Percentiles rank a stretch among this genome's conserved stretches.
These are phyloP conservation scores for Vitis riparia DNA, from an alignment of 164 flowering plant genomes.

Conservation along the genomic window DNA sequence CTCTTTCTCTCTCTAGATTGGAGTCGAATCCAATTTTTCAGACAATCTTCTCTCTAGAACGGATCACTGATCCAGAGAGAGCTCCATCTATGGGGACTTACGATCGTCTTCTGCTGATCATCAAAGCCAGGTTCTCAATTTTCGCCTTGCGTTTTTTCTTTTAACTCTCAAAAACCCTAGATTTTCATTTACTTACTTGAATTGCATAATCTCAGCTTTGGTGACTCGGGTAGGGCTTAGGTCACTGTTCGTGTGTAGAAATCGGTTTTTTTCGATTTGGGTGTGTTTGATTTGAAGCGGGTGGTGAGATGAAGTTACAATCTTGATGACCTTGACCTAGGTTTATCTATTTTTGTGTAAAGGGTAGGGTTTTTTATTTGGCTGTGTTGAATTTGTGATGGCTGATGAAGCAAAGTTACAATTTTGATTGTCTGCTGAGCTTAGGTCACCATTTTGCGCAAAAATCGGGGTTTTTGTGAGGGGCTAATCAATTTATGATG, in stretches of 20 bases:
- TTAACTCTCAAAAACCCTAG: too few species aligned
- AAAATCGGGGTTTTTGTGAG: slow-evolving; percentile 4
- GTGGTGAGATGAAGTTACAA: not conserved
- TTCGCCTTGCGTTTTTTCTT: too few species aligned
- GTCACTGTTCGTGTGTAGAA: not conserved
- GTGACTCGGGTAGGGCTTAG: not conserved
- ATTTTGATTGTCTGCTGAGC: too few species aligned
- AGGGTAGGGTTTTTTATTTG: slow-evolving; percentile 4
- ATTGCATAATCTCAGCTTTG: too few species aligned
- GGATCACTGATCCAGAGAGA: too few species aligned
- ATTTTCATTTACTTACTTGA: too few species aligned
- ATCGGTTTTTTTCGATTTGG: slow-evolving; percentile 2
- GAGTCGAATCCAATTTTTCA: too few species aligned
- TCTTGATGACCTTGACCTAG: not conserved
- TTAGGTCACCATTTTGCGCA: not conserved
- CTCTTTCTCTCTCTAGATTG: too few species aligned
- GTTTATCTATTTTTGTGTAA: slow-evolving; percentile 1
- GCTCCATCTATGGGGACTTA: too few species aligned
- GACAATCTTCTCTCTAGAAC: too few species aligned
- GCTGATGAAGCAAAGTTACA: not conserved
- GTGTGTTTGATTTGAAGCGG: not conserved
- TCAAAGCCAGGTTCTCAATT: too few species aligned
- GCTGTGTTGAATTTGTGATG: slow-evolving; percentile 9
- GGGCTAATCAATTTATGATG: slow-evolving; percentile 26
- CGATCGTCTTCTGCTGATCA: too few species aligned